phyloP scores from a whole-genome alignment of 306 rosid genomes.

The Vigna unguiculata region DNA sequence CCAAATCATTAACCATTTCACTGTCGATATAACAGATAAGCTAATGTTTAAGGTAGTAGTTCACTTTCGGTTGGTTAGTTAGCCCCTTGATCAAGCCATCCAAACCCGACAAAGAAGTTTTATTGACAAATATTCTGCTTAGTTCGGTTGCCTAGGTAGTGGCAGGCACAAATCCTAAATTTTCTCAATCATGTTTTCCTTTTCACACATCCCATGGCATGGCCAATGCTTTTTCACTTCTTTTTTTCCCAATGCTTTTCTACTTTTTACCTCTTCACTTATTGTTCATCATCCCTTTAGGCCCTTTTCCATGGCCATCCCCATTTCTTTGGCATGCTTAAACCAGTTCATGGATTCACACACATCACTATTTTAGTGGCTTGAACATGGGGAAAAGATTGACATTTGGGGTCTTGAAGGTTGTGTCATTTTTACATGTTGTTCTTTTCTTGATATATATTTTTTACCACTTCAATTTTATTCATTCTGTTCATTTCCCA shows the following conservation, averaged over 20 bases:
- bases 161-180: slow-evolving; percentile 39
- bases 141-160: slow-evolving; percentile 36
- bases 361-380: slow-evolving; percentile 2
- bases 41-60: slow-evolving; percentile 30
- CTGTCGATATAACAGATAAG: slow-evolving; percentile 3
- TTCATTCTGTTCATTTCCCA: neutral
- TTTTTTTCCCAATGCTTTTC: neutral
- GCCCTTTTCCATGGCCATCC: neutral
- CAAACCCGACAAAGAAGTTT: slow-evolving; percentile 38
- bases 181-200: slow-evolving; percentile 38
- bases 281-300: neutral
- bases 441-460: neutral
- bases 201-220: slow-evolving; percentile 31
- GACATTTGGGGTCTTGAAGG: slow-evolving; percentile 17
- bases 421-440: neutral
- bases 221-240: slow-evolving; percentile 31
- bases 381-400: neutral
- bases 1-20: slow-evolving; percentile 31
- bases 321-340: neutral
- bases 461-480: neutral
- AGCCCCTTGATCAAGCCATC: slow-evolving; percentile 2
- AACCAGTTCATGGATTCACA: slow-evolving; percentile 13
- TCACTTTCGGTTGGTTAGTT: slow-evolving; percentile 26
- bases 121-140: slow-evolving; percentile 40
- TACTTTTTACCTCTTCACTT: neutral